phyloP scores from a whole-genome alignment of 2,329 filamentous ascomycete species.

The Escovopsis sp. region DNA sequence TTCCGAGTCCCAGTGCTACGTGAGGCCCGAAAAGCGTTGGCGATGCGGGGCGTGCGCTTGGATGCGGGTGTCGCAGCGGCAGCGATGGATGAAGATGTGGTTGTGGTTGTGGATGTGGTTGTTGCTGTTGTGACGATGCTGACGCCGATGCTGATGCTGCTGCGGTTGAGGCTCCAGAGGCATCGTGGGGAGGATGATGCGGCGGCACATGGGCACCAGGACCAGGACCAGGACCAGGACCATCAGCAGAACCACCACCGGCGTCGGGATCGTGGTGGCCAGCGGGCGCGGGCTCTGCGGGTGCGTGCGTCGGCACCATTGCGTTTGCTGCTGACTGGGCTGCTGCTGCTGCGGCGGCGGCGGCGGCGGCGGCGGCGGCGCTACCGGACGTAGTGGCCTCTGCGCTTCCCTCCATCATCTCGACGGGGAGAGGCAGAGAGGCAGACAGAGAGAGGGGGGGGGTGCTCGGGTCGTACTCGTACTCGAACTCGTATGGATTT shows the following conservation, averaged over 20 bases:
- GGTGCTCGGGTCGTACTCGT: too few species aligned
- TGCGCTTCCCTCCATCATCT: slow-evolving; percentile 15
- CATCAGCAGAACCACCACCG: background rate
- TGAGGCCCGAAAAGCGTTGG: background rate
- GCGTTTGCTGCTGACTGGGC: slow-evolving; percentile 5
- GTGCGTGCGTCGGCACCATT: background rate
- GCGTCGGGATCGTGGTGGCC: background rate
- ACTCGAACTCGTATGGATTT: too few species aligned
- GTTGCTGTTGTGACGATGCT: background rate
- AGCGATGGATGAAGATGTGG: background rate
- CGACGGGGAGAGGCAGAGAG: too few species aligned
- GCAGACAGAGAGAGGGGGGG: too few species aligned
- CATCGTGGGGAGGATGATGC: background rate
- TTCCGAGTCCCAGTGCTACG: background rate
- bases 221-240: background rate
- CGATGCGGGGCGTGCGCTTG: background rate
- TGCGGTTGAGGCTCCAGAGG: background rate
- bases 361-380: too few species aligned
- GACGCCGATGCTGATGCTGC: background rate
- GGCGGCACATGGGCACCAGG: background rate
- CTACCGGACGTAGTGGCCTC: slow-evolving; percentile 2
- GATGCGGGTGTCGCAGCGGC: background rate
- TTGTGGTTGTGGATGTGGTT: background rate
- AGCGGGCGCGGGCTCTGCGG: background rate
- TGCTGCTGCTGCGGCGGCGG: background rate